These are phyloP conservation scores for Bolboschoenus planiculmis DNA, from an alignment of 176 grass and related monocot species.

Conservation along the genomic window DNA sequence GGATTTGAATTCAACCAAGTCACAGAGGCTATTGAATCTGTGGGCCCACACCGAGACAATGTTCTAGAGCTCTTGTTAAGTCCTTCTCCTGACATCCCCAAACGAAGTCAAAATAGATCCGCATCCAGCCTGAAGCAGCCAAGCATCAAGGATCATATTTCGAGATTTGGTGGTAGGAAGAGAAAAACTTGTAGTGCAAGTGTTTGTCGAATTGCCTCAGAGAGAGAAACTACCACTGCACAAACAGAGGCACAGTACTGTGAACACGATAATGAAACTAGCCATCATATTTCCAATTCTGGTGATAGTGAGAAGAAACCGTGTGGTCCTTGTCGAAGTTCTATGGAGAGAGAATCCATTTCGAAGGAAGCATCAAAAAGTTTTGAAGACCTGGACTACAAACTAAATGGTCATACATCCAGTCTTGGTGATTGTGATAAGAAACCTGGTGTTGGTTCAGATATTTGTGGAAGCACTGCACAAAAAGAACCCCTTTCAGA, in stretches of 20 bases:
- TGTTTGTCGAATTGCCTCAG: slow-evolving; percentile 29
- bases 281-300: neutral
- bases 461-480: neutral
- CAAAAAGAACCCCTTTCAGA: neutral
- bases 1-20: slow-evolving; percentile 70
- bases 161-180: neutral
- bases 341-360: neutral
- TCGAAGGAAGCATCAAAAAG: neutral
- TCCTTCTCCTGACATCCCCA: slow-evolving; percentile 10
- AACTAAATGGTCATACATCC: neutral
- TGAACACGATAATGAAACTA: slow-evolving; percentile 8
- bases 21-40: slow-evolving; percentile 43
- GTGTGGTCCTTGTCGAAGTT: neutral
- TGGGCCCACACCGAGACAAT: slow-evolving; percentile 37
- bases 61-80: slow-evolving; percentile 58
- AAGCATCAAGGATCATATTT: slow-evolving; percentile 51
- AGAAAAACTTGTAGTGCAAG: neutral
- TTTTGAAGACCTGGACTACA: neutral
- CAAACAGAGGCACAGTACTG: neutral
- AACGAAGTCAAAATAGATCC: neutral
- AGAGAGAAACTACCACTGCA: neutral
- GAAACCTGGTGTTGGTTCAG: slow-evolving; percentile 8
- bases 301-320: neutral
- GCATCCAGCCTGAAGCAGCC: slow-evolving; percentile 34
- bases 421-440: neutral